Evolutionary conservation across 805 yeast genomes (phyloP).

Genomic region (Middelhovenomyces tepae): DNA sequence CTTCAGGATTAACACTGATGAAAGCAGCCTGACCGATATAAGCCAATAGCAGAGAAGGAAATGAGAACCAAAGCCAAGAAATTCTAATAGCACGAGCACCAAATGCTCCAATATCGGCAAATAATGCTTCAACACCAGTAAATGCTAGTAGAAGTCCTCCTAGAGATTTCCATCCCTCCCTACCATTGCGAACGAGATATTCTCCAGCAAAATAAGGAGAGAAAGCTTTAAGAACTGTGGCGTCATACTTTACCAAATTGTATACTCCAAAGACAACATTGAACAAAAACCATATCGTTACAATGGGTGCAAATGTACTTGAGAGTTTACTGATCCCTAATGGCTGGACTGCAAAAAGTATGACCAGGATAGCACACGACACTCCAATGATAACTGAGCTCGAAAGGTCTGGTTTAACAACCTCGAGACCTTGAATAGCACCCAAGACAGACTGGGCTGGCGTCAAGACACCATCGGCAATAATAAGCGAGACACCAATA

Average conservation of each 20-base stretch:
- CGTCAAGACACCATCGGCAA: constrained; percentile 53
- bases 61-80: constrained; percentile 39
- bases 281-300: constrained; percentile 42
- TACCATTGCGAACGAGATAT: constrained; percentile 30
- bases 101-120: constrained; percentile 54
- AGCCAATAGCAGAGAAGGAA: constrained; percentile 42
- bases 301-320: constrained; percentile 44
- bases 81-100: constrained; percentile 42
- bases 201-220: constrained; percentile 45
- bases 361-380: constrained; percentile 39
- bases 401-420: constrained; percentile 39
- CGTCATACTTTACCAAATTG: constrained; percentile 34
- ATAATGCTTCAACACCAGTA: constrained; percentile 58
- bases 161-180: constrained; percentile 31
- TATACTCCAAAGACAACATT: constrained; percentile 39
- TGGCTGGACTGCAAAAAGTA: constrained; percentile 39
- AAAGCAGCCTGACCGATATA: constrained; percentile 53
- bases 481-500: constrained; percentile 47
- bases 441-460: constrained; percentile 56
- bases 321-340: constrained; percentile 45
- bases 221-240: constrained; percentile 38
- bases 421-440: constrained; percentile 48
- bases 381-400: constrained; percentile 37
- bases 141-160: constrained; percentile 46
- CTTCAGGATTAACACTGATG: constrained; percentile 7